A percentile compares a stretch with the other conserved stretches of the same genome.
Conservation (phyloP, 2,329 filamentous ascomycete genomes). For the Arthrobotrys musiformis region DNA sequence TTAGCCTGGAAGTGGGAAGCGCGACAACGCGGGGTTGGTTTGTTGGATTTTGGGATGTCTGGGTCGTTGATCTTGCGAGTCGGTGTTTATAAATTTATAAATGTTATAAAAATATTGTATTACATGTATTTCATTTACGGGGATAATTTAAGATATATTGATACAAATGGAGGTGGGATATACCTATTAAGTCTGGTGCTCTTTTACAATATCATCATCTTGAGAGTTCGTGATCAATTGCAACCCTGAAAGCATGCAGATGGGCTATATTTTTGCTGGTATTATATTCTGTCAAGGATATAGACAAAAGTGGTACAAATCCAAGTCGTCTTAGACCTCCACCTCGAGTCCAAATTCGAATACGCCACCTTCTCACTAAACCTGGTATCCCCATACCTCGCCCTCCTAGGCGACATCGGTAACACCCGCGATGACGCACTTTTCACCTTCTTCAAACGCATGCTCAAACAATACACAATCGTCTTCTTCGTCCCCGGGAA, state of each 20-base stretch:
- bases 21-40: not conserved
- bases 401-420: constrained; percentile 70
- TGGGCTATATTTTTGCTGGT: too few species aligned
- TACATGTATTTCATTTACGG: too few species aligned
- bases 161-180: too few species aligned
- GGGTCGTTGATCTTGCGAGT: not conserved
- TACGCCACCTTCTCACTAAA: constrained; percentile 68
- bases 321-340: constrained; percentile 70
- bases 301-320: constrained; percentile 26
- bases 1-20: not conserved
- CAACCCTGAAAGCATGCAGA: too few species aligned
- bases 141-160: too few species aligned
- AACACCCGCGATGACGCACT: constrained; percentile 64
- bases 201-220: too few species aligned
- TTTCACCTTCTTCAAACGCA: constrained; percentile 65
- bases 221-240: too few species aligned
- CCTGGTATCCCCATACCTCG: constrained; percentile 67
- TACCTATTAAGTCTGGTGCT: too few species aligned
- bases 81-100: too few species aligned
- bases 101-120: too few species aligned
- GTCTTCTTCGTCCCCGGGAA: constrained; percentile 70
- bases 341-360: constrained; percentile 67
- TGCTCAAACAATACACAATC: constrained; percentile 66
- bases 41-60: not conserved
- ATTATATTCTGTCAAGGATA: too few species aligned